Evolutionary conservation across 768 basidiomycete genomes (phyloP), one percentile per base, ranked within the genome.

Genomic region (Hemileccinum impolitum): DNA sequence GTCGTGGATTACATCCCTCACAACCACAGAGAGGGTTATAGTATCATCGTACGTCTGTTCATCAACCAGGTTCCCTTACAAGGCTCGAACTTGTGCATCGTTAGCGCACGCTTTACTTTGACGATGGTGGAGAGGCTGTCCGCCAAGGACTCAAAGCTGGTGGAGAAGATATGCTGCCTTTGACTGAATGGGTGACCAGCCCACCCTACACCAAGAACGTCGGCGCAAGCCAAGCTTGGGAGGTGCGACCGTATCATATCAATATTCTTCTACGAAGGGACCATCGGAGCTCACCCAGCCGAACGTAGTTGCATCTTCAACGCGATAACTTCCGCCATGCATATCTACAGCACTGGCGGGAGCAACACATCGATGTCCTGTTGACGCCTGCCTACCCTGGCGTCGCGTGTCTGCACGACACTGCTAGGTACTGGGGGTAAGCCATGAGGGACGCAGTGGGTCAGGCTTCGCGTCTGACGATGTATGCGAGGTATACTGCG

Each of bases 281-380:
- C 11, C 10, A 12, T 21, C 1, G 3, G 25, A 7, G 42, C 58
- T 39, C 53, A 65, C 34, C 53, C 39, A 23, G 5, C 7, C 14
- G 23, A 30, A 1, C 17, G 4, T 31, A 68, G 57, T 52, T 75
- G 18, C 66, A 63, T 42, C 38, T 44, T 15, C 54, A 60, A 43
- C 59, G 74, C 18, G 74, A 73, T 31, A 14, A 9, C 1, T 72
- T 70, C 48, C 63, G 74, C 1, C 55, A 63, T 30, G 60, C 57
- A 37, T 70, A 70, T 30, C 57, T 70, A 11, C 61, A 62, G 4
- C 60, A 75, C 31, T 78, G 70, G 72, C 67, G 67, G 37, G 58
- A 60, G 13, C 68, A 72, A 31, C 55, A 56, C 17, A 56, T 74
- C 15, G 76, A 78, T 38, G 70, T 65, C 6, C 58, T 78, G 49